Base-by-base conservation (phyloP, 345 rosid species). In the Eucalyptus tenuipes region DNA sequence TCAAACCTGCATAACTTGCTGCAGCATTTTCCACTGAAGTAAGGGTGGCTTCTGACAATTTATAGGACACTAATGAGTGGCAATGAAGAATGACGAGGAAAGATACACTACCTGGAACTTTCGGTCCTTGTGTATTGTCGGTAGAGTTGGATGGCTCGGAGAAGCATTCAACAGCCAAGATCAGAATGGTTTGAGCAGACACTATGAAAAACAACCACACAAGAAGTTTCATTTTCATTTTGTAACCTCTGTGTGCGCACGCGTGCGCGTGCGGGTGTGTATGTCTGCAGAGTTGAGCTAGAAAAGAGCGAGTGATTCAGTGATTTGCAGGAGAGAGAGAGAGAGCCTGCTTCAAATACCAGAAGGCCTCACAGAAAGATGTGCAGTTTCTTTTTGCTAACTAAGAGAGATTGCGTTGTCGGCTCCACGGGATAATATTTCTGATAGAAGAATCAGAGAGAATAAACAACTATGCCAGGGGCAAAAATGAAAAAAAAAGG, bases 171-270 rank as follows among this genome's bases (percentile, higher is more conserved):
- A 90, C 14, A 29, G 86, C 86, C 86, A 55, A 33, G 85, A 85
- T 87, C 64, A 87, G 48, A 15, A 90, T 16, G 61, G 87, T 52
- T 59, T 85, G 87, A 88, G 88, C n/a, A 59, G 49, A 92, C 55
- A 89, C 57, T 71, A 91, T n/a, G 66, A 88, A 66, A 24, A 91
- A 27, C 27, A 90, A 88, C 86, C 91, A 89, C 12, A 57, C 81
- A 86, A 87, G 64, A 88, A 89, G 81, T n/a, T 53, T 82, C 40
- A 88, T 61, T 88, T 25, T 88, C 92, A 88, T 92, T 75, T 20
- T 40, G 45, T 71, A 71, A 33, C 81, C 44, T 20, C 3, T 11
- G 15, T 75, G 15, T 75, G 8, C 22, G 13, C 22, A 11, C 40
- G 5, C 11, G 14, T 14, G 37, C 5, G 20, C 8, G 10, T n/a